Evolutionary conservation across 768 basidiomycete species (phyloP).

Genomic region (Lentinula raphanica): DNA sequence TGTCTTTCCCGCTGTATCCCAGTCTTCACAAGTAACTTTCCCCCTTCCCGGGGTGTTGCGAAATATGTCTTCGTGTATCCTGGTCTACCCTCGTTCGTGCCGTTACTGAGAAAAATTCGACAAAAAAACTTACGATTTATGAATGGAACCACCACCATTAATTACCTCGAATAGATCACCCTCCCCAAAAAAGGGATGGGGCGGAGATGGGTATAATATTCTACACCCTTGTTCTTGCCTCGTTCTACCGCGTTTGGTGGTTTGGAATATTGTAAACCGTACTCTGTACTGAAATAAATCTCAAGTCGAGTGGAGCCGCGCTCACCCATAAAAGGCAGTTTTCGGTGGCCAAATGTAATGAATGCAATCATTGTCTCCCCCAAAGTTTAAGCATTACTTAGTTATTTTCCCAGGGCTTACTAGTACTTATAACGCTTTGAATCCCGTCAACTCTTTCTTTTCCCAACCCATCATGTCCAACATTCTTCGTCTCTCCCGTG

Average conservation of each 20-base stretch:
- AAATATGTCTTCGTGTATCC: too few relatives aligned
- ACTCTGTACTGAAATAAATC: too few relatives aligned
- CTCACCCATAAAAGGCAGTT: not conserved
- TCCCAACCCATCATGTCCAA: slow-evolving; percentile 25
- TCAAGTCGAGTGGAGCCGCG: not conserved
- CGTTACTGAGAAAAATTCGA: too few relatives aligned
- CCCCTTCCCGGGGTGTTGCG: too few relatives aligned
- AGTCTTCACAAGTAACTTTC: too few relatives aligned
- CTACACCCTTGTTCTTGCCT: not conserved
- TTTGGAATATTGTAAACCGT: too few relatives aligned
- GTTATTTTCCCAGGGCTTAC: slow-evolving; percentile 7
- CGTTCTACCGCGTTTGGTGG: not conserved
- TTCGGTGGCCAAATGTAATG: not conserved
- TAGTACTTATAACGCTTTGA: slow-evolving; percentile 11
- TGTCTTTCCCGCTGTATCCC: too few relatives aligned
- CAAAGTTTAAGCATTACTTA: not conserved
- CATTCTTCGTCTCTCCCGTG: slow-evolving; percentile 15
- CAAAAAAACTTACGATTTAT: not conserved
- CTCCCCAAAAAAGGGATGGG: too few relatives aligned
- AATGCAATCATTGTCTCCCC: not conserved
- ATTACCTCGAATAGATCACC: too few relatives aligned
- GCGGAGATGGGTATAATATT: too few relatives aligned
- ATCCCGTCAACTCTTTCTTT: slow-evolving; percentile 7
- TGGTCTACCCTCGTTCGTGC: too few relatives aligned
- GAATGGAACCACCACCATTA: not conserved